phyloP scores from a whole-genome alignment of 345 rosid genomes.

The Dimocarpus longan region DNA sequence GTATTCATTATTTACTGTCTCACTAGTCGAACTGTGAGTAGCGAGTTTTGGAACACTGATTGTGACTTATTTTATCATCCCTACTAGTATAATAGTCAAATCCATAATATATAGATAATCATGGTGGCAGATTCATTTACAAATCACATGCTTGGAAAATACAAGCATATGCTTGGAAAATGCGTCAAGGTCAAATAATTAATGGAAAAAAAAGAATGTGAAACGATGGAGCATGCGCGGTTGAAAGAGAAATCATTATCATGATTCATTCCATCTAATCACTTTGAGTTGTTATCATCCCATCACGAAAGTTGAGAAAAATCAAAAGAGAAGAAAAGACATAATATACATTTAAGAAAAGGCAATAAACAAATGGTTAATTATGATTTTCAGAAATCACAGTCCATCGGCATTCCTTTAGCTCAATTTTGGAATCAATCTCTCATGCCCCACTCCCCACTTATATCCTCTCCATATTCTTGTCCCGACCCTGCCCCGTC shows the following conservation, averaged over 20 bases:
- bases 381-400: background rate
- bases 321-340: background rate
- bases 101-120: background rate
- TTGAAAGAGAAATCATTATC: background rate
- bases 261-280: too few relatives aligned
- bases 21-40: too few relatives aligned
- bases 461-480: background rate
- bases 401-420: constrained; percentile 4
- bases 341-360: background rate
- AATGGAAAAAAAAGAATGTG: constrained; percentile 11
- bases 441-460: background rate
- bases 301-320: background rate
- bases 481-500: background rate
- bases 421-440: background rate
- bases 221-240: background rate
- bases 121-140: too few relatives aligned
- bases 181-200: background rate
- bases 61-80: too few relatives aligned
- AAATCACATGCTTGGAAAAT: too few relatives aligned
- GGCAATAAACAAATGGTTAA: background rate
- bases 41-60: too few relatives aligned
- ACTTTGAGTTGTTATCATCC: too few relatives aligned
- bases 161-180: too few relatives aligned
- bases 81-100: too few relatives aligned
- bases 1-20: too few relatives aligned